Base-by-base conservation (phyloP, 345 rosid species). In the Erysimum cheiranthoides region DNA sequence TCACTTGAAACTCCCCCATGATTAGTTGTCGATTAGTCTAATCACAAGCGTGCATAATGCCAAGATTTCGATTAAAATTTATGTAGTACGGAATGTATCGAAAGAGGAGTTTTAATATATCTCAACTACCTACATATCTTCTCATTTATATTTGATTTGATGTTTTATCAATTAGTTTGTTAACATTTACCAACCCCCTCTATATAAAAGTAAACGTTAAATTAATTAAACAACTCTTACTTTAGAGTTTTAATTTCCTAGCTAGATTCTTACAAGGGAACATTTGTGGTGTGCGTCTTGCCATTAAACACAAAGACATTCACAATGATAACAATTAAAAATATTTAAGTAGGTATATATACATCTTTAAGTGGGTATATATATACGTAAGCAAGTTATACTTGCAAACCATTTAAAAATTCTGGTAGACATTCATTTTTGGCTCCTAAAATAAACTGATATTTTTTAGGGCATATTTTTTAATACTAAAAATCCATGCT, bases 41-140 rank as follows among this genome's bases (percentile, higher is more conserved):
- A 50, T 56, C 52, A 39, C 18, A 59, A 39, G 73, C 68, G 54
- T 67, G 79, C 52, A 67, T 67, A 75, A 59, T 75, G 79, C 73
- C 79, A 75, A 53, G 30, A 8, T 8, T 66, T 66, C 25, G 17
- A 10, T 11, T 11, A 10, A 17, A 18, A 7, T 16, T 47, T 47
- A 4, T 16, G 52, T 47, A 17, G 25, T 47, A 47, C 11, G 27
- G 17, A 17, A 3, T 47, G 18, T 46, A 43, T 43, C 31, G n/a
- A 60, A 16, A 36, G 36, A 71, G 7, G 61, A 36, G 18, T 38
- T 61, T 39, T n/a, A 60, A 49, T 61, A 36, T 18, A 18, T 36
- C 8, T 17, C 64, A 59, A n/a, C 46, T 60, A 38, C 16, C n/a
- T 42, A 28, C 61, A 72, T 39, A 43, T 38, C 68, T 36, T 59